Conservation (phyloP, 805 yeast genomes). For the Cyberlindnera xylosilytica region DNA sequence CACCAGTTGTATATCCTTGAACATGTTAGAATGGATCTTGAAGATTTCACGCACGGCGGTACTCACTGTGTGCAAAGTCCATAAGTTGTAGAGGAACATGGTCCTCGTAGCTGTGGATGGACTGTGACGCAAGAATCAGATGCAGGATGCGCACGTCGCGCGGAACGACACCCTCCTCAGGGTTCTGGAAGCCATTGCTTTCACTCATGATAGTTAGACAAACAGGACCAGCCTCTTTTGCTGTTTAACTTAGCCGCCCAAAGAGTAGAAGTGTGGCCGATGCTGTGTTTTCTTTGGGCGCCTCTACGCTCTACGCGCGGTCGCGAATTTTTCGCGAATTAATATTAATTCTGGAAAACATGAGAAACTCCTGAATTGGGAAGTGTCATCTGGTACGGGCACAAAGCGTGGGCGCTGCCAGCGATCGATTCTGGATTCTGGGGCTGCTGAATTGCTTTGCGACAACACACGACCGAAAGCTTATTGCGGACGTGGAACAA, state of each 20-base stretch:
- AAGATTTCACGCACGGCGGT: too few species aligned
- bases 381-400: too few species aligned
- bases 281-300: too few species aligned
- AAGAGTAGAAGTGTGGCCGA: too few species aligned
- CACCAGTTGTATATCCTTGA: constrained; percentile 72
- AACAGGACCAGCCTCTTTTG: constrained; percentile 1
- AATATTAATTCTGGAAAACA: too few species aligned
- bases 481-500: neutral
- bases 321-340: too few species aligned
- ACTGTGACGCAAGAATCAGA: constrained; percentile 88
- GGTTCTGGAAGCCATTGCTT: neutral
- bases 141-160: constrained; percentile 90
- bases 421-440: neutral
- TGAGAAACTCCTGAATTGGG: too few species aligned
- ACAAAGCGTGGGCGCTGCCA: too few species aligned
- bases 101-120: constrained; percentile 88
- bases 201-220: constrained; percentile 3
- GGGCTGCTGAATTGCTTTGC: neutral
- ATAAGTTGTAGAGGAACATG: constrained; percentile 93
- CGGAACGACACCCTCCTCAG: constrained; percentile 46
- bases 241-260: neutral
- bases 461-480: neutral
- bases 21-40: neutral
- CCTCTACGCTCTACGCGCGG: too few species aligned
- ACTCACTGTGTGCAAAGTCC: constrained; percentile 86